These are phyloP conservation scores for Bryoglossum gracile DNA, from an alignment of 495 filamentous ascomycete genomes.

Conservation along the genomic window DNA sequence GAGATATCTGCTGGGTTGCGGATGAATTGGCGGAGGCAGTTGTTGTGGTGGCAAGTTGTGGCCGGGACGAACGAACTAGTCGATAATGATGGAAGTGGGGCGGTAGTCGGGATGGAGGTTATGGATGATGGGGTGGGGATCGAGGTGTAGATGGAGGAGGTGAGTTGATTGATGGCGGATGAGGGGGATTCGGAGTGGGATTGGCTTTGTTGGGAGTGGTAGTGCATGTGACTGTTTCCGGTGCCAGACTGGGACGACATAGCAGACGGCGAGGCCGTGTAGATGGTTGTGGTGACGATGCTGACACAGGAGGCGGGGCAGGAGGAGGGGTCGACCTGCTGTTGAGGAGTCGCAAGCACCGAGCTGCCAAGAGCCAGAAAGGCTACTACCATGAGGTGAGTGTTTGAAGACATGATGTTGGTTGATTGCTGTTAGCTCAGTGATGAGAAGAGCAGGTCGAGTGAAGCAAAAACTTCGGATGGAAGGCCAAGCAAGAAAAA, in stretches of 20 bases:
- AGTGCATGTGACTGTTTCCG: no score
- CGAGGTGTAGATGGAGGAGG: not conserved
- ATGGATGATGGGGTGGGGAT: no score
- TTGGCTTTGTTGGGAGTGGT: not conserved
- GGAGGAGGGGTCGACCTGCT: not conserved
- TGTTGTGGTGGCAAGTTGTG: not conserved
- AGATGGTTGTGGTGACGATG: not conserved
- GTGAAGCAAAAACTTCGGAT: no score
- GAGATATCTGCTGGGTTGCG: not conserved
- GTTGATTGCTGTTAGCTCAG: no score
- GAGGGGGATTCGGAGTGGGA: not conserved
- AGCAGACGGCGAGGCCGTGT: not conserved
- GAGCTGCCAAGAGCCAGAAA: not conserved
- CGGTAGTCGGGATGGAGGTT: not conserved
- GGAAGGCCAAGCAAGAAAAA: no score
- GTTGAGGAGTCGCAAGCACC: not conserved
- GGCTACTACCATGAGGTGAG: not conserved
- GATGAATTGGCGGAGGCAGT: slow-evolving; percentile 9
- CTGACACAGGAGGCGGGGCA: not conserved
- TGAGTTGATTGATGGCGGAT: not conserved
- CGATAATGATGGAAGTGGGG: not conserved
- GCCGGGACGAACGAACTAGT: not conserved
- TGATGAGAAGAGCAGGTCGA: no score
- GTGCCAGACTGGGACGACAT: no score
- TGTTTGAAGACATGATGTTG: not conserved